Base-by-base conservation (phyloP, 768 basidiomycete genomes). In the Tulasnella sp. region DNA sequence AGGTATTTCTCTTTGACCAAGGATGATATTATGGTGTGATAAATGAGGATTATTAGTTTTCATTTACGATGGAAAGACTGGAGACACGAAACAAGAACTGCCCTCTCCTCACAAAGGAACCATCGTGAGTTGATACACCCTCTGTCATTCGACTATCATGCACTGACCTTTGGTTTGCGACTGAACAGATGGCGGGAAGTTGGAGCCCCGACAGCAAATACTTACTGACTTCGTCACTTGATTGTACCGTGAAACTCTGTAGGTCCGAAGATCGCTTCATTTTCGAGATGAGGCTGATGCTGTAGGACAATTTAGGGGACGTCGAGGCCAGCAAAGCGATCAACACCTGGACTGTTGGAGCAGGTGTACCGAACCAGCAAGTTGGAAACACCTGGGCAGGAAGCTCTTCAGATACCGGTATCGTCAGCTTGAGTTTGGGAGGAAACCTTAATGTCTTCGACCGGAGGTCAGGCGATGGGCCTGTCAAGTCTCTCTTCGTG, bases 221-320 rank as follows among this genome's bases (percentile, higher is more conserved):
- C 2, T 86, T 98, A 54, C 89, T 90, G n/a, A 96, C 96, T 0
- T 94, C 95, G 12, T 93, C 95, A 1, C 93, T 93, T 22, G 96
- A 98, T 84, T 90, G 93, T 80, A 93, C 93, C 3, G 95, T 97
- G 77, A 95, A 94, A 83, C 86, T 97, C 4, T 98, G 96, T 95
- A 84, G 83, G 91, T 85, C 41, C 22, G 74, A 37, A 42, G 34
- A 64, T 34, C n/a, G 48, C 20, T 41, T 64, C 42, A 14, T 28
- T 14, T 2, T 28, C 60, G n/a, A 14, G 6, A 50, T 16, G 34
- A n/a, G 12, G 12, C 20, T 31, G 50, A 72, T 44, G 34, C 64
- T 44, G 8, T 72, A 3, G 31, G 37, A 31, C 16, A 64, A 28
- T 54, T 40, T 75, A 96, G 95, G 96, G 96, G 96, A 98, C 83